These are phyloP conservation scores for Vigna angularis DNA, from an alignment of 306 rosid species.

Conservation along the genomic window DNA sequence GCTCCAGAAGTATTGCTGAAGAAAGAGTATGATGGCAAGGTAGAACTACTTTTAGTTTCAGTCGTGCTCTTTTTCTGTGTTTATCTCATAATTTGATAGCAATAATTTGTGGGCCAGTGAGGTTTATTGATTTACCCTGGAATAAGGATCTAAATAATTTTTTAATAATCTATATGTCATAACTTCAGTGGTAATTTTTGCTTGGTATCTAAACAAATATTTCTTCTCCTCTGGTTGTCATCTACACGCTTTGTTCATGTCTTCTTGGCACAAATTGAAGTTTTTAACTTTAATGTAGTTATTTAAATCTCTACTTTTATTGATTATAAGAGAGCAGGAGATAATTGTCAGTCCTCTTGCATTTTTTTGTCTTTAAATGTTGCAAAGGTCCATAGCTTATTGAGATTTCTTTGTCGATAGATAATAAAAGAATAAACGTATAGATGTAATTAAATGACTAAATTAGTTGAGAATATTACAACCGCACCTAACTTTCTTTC, in stretches of 20 bases:
- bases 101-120: neutral
- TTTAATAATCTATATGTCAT: neutral
- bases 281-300: neutral
- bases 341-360: neutral
- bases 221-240: neutral
- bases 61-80: neutral
- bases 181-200: neutral
- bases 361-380: neutral
- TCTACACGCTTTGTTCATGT: neutral
- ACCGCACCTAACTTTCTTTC: neutral
- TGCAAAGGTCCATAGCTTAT: neutral
- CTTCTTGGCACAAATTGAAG: neutral
- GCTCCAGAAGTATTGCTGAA: constrained; percentile 92
- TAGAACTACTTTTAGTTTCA: constrained; percentile 15
- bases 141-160: neutral
- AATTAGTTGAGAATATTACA: neutral
- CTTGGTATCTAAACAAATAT: neutral
- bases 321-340: neutral
- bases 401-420: neutral
- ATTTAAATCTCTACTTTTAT: neutral
- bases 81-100: neutral
- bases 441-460: neutral
- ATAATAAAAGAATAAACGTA: neutral
- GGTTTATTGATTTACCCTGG: neutral
- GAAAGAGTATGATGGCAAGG: constrained; percentile 98